Base-by-base conservation (phyloP, 2,329 filamentous ascomycete species). In the Cladophialophora bantiana region DNA sequence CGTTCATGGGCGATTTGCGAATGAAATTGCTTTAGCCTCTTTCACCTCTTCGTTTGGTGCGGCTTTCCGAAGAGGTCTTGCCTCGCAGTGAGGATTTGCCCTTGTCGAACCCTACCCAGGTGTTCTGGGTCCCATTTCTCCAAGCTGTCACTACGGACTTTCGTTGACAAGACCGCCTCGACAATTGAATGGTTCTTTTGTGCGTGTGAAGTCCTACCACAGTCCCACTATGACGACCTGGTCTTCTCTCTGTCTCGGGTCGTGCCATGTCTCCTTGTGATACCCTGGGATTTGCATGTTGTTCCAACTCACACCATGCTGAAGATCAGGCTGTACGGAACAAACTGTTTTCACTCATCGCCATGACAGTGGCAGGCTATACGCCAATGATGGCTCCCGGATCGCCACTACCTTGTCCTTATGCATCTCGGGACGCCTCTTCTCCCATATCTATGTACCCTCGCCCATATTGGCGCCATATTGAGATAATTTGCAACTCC, bases 231-330 rank as follows among this genome's bases (percentile, higher is more conserved):
- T 58, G 55, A 58, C 35, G 18, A 26, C 55, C 36, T 31, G 15
- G 18, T 58, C 36, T 40, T 40, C 36, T 18, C 9, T n/a, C 15
- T 26, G 10, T 58, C 55, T 26, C 55, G 36, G 20, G 35, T 58
- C 18, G 36, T 58, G 55, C 55, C 55, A 35, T 58, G n/a, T 20
- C 12, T 40, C 40, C 7, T 45, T 35, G 55, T 58, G 55, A 36
- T 18, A 58, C 55, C 40, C 31, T 38, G 20, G 26, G 10, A 57
- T 18, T 38, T 31, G 32, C 20, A 40, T 26, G 10, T 20, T 26
- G 35, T 38, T 58, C 15, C 55, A 58, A 35, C 35, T 38, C 40
- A 13, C 31, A 9, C 36, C 18, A 32, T 42, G 18, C 36, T 38
- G 18, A 31, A 18, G 35, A 45, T 13, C 13, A 42, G n/a, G 36